phyloP scores from a whole-genome alignment of 345 rosid species.

The Eucalyptus tenuipes region DNA sequence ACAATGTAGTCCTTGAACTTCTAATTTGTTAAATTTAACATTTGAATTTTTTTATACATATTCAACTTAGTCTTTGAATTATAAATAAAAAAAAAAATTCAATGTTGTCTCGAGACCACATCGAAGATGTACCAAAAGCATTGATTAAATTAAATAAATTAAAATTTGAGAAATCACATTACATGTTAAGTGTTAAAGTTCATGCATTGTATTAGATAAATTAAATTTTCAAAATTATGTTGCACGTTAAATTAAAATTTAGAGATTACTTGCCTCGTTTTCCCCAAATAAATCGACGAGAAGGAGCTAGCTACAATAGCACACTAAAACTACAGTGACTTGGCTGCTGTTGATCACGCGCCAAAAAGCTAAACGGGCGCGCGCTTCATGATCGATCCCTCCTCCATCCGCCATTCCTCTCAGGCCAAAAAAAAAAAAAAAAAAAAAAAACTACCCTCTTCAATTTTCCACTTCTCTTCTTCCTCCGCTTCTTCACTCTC shows the following conservation, averaged over 20 bases:
- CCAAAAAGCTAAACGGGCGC: background rate
- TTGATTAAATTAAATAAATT: too few species aligned
- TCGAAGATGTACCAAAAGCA: fast-evolving
- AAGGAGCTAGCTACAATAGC: background rate
- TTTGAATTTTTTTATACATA: too few species aligned
- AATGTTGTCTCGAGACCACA: too few species aligned
- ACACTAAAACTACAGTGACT: background rate
- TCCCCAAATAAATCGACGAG: background rate
- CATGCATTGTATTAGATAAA: fast-evolving
- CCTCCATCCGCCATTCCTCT: background rate
- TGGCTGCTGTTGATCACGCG: background rate
- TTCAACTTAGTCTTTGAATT: fast-evolving
- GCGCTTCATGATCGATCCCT: background rate
- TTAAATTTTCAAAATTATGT: too few species aligned
- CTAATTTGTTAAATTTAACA: too few species aligned
- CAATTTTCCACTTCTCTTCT: background rate
- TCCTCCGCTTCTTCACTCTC: background rate
- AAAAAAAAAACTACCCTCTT: too few species aligned
- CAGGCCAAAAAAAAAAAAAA: background rate
- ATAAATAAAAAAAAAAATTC: fast-evolving
- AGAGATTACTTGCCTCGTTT: too few species aligned
- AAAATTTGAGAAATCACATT: too few species aligned
- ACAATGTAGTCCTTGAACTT: too few species aligned
- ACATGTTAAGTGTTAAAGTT: fast-evolving
- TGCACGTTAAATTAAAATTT: too few species aligned